phyloP scores from a whole-genome alignment of 2,329 filamentous ascomycete species.

The Pyrenochaeta sp. region DNA sequence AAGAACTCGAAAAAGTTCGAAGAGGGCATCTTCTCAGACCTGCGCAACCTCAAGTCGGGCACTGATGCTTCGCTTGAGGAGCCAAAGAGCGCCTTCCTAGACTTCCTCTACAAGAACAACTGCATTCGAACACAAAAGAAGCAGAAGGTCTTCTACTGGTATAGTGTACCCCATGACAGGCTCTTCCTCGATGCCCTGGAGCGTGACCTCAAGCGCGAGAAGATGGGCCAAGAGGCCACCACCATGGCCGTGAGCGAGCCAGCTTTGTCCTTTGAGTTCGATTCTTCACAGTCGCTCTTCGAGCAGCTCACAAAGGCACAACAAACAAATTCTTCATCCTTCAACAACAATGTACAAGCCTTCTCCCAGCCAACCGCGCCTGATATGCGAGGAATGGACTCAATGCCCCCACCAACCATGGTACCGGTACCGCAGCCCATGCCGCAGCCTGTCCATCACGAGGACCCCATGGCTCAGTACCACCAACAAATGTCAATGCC shows the following conservation, averaged over 20 bases:
- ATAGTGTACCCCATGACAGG: constrained; percentile 96
- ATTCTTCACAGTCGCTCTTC: constrained; percentile 97
- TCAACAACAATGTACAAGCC: constrained; percentile 71
- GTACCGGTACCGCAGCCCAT: constrained; percentile 59
- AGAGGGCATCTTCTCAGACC: constrained; percentile 98
- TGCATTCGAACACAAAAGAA: constrained; percentile 99
- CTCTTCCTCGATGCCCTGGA: constrained; percentile 97
- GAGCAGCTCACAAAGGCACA: constrained; percentile 99
- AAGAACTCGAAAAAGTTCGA: constrained; percentile 99
- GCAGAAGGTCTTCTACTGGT: constrained; percentile 99
- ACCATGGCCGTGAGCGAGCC: constrained; percentile 97
- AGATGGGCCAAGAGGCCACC: constrained; percentile 98
- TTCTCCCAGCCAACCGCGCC: constrained; percentile 87
- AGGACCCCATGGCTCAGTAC: constrained; percentile 75
- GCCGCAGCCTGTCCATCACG: constrained; percentile 60
- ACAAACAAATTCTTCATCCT: constrained; percentile 97
- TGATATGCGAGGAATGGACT: constrained; percentile 87
- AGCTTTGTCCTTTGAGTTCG: constrained; percentile 97
- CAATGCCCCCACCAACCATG: constrained; percentile 92
- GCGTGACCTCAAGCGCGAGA: constrained; percentile 96
- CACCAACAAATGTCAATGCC: constrained; percentile 75
- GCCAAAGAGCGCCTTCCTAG: constrained; percentile 96
- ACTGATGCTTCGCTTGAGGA: constrained; percentile 98
- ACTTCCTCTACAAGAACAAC: constrained; percentile 99
- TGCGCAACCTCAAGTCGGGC: constrained; percentile 97